Evolutionary conservation across 768 basidiomycete genomes (phyloP).

Genomic region (Leccinellum rugosiceps): DNA sequence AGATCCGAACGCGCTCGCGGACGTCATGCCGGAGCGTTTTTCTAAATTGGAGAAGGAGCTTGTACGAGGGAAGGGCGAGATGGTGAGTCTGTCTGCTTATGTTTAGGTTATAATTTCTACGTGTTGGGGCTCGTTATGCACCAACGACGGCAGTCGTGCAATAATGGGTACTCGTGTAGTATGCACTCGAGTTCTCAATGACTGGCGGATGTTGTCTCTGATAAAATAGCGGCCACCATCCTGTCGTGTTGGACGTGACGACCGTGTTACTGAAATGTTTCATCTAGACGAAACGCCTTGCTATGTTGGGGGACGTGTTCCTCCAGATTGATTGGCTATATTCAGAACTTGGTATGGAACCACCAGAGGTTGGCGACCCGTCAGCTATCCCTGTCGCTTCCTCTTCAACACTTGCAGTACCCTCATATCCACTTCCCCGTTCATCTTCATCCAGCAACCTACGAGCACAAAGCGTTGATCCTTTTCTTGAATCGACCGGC

Average conservation of each 20-base stretch:
- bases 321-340: conserved; percentile 81
- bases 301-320: conserved; percentile 59
- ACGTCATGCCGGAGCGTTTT: conserved; percentile 81
- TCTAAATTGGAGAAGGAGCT: conserved; percentile 80
- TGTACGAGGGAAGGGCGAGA: conserved; percentile 81
- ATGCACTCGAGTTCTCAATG: background rate
- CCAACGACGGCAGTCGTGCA: background rate
- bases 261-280: conserved; percentile 1
- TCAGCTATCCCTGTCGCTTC: conserved; percentile 26
- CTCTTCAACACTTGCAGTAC: conserved; percentile 39
- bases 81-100: conserved; percentile 47
- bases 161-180: background rate
- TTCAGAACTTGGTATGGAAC: conserved; percentile 72
- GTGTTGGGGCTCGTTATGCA: background rate
- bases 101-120: background rate
- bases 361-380: conserved; percentile 53
- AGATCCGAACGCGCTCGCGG: conserved; percentile 44
- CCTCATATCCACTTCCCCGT: conserved; percentile 39
- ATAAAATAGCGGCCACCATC: background rate
- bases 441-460: conserved; percentile 38
- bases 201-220: background rate
- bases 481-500: conserved; percentile 23
- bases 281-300: conserved; percentile 62
- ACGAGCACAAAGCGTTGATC: conserved; percentile 19
- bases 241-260: background rate